Conservation (phyloP, 2,329 filamentous ascomycete species). For the Tothia fuscella region DNA sequence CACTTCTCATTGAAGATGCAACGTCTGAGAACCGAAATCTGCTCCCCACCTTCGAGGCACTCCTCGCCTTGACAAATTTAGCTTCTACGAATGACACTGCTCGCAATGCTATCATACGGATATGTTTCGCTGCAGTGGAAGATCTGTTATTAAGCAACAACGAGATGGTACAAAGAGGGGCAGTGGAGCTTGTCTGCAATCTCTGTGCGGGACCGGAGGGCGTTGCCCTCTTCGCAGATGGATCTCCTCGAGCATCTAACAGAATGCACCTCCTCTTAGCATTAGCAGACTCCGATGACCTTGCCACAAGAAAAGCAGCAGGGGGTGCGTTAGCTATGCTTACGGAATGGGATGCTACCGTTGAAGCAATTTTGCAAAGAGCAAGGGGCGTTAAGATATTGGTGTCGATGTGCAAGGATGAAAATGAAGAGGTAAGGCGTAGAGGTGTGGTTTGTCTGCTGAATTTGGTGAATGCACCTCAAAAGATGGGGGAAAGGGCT, state of each 20-base stretch:
- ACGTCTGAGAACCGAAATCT: conserved; percentile 53
- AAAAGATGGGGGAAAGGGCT: conserved; percentile 44
- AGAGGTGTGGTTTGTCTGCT: conserved; percentile 64
- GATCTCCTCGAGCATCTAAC: conserved; percentile 43
- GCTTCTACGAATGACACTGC: conserved; percentile 57
- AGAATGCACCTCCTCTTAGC: conserved; percentile 77
- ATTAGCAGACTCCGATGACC: conserved; percentile 74
- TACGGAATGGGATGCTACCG: conserved; percentile 37
- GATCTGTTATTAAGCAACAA: conserved; percentile 73
- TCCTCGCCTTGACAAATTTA: conserved; percentile 89
- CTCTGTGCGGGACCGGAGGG: conserved; percentile 60
- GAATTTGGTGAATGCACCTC: conserved; percentile 59
- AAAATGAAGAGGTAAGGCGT: conserved; percentile 52
- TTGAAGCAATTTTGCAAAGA: conserved; percentile 52
- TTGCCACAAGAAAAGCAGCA: conserved; percentile 67
- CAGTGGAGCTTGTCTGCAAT: conserved; percentile 86
- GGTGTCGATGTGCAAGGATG: conserved; percentile 66
- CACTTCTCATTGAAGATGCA: conserved; percentile 57
- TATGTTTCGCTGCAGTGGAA: conserved; percentile 60
- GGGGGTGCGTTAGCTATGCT: conserved; percentile 81
- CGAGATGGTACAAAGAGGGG: conserved; percentile 63
- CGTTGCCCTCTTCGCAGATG: conserved; percentile 57
- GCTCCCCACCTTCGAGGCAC: conserved; percentile 76
- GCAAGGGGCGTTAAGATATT: conserved; percentile 64
- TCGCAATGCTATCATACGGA: conserved; percentile 57